Evolutionary conservation across 495 filamentous ascomycete species (phyloP), one percentile per base, ranked within the genome.

Genomic region (Aspergillus sparsus): DNA sequence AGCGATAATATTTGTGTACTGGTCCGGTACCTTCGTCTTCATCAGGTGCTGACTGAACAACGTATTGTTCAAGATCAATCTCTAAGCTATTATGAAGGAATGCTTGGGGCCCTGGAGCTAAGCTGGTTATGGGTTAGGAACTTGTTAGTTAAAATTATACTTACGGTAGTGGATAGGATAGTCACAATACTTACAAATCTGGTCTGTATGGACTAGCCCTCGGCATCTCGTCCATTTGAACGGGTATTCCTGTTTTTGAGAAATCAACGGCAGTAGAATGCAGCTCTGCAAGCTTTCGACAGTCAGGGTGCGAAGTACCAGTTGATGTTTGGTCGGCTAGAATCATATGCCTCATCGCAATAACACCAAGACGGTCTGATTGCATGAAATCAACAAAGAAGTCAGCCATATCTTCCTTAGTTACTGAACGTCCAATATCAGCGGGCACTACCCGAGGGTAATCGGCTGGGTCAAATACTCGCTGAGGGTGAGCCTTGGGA

Each of bases 361-460:
- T 90, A 21, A 87, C 71, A 0, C 89, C 89, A 1, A 94, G 71
- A 50, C 85, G 78, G 64, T 96, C 89, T 0, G 84, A 86, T 49
- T 85, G 77, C 87, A 94, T 93, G 63, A 93, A 96, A 13, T 83
- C 74, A 15, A 93, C 74, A 58, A 96, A 92, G 71, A 93, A 93
- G 6, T 87, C 70, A 0, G 83, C 85, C 74, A 94, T 92, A 58
- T 96, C 88, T 3, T 76, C 62, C 3, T 67, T 57, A 15, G 64
- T 61, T 0, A 94, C 85, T 1, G 68, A 51, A 10, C 85, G 76
- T 31, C 77, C 80, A 34, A 93, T 77, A 54, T 85, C 75, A 1
- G 82, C 54, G 0, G 87, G 81, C 0, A 39, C 9, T 0, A 82
- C 74, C 5, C 80, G 77, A 12, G 85, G 81, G 63, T 96, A 93